These are phyloP conservation scores for Phanerochaete sordida DNA, from an alignment of 768 basidiomycete species.

Conservation along the genomic window DNA sequence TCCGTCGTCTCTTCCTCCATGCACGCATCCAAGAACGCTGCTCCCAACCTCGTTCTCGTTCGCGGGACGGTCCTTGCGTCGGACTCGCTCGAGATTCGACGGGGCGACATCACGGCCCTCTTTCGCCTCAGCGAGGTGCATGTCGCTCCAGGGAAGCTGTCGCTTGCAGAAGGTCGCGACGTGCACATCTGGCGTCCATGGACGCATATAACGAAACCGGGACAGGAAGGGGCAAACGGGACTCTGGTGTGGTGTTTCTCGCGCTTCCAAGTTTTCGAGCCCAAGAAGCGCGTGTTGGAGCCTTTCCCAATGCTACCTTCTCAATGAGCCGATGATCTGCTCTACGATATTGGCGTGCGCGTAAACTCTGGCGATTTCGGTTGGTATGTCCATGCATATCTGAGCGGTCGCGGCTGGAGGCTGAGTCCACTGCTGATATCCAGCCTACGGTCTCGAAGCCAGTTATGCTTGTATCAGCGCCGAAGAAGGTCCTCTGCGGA, in stretches of 20 bases:
- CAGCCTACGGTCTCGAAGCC: no score
- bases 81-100: neutral
- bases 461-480: no score
- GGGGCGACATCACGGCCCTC: slow-evolving; percentile 14
- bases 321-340: neutral
- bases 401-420: no score
- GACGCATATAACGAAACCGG: slow-evolving; percentile 14
- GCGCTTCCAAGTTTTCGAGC: neutral
- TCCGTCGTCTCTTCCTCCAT: slow-evolving; percentile 33
- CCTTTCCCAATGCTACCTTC: neutral
- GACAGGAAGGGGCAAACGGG: neutral
- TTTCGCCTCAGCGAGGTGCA: slow-evolving; percentile 10
- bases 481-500: no score
- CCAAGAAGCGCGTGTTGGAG: neutral
- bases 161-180: slow-evolving; percentile 37
- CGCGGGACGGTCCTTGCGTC: slow-evolving; percentile 9
- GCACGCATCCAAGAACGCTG: slow-evolving; percentile 25
- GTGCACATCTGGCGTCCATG: slow-evolving; percentile 51
- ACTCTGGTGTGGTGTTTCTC: neutral
- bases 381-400: neutral
- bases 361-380: neutral
- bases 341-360: no score
- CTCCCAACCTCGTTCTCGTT: slow-evolving; percentile 14
- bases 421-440: no score
- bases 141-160: slow-evolving; percentile 10